Evolutionary conservation across 768 basidiomycete genomes (phyloP).

Genomic region (Lactarius psammicola): DNA sequence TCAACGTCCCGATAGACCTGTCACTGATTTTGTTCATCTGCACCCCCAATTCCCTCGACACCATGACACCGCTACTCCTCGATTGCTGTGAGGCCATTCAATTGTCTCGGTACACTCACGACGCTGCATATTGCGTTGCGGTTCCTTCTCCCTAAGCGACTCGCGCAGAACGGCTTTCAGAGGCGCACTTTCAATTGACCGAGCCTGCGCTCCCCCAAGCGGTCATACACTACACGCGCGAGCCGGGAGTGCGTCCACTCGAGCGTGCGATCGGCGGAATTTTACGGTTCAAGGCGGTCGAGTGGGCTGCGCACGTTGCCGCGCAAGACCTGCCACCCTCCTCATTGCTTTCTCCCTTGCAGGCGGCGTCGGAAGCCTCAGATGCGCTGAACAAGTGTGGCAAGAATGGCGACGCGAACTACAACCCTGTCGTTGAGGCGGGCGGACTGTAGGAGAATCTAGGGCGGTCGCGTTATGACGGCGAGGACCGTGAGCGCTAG

Average conservation of each 20-base stretch:
- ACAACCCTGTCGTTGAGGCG: slow-evolving; percentile 59
- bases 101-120: slow-evolving; percentile 82
- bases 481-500: slow-evolving; percentile 74
- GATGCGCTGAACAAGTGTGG: background rate
- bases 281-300: slow-evolving; percentile 90
- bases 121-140: slow-evolving; percentile 84
- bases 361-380: background rate
- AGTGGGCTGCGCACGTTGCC: slow-evolving; percentile 74
- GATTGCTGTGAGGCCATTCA: slow-evolving; percentile 87
- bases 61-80: slow-evolving; percentile 81
- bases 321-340: slow-evolving; percentile 29
- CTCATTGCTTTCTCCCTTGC: slow-evolving; percentile 17
- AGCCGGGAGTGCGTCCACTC: slow-evolving; percentile 89
- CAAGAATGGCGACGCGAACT: slow-evolving; percentile 33
- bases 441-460: slow-evolving; percentile 80
- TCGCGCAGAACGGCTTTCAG: slow-evolving; percentile 68
- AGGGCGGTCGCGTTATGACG: slow-evolving; percentile 77
- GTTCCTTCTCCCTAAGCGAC: slow-evolving; percentile 88
- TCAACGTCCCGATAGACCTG: slow-evolving; percentile 80
- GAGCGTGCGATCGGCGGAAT: slow-evolving; percentile 86
- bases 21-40: slow-evolving; percentile 90
- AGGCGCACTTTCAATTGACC: slow-evolving; percentile 58
- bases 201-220: slow-evolving; percentile 70
- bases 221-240: slow-evolving; percentile 79
- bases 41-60: slow-evolving; percentile 87